Base-by-base conservation (phyloP, 2,329 filamentous ascomycete genomes). In the Fusarium anthophilum region DNA sequence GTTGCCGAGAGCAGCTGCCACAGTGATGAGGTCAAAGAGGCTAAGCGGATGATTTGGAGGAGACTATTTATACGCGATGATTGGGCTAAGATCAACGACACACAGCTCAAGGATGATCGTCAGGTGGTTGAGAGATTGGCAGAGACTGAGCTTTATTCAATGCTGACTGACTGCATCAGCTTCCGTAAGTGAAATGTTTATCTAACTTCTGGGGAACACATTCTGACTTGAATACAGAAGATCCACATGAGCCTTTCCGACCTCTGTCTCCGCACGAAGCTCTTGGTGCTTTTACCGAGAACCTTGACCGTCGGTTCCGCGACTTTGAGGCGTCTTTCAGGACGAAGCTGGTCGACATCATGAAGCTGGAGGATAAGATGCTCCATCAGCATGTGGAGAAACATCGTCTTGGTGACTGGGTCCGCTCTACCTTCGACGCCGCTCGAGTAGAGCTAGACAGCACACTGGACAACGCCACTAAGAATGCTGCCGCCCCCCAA, bases 61-160 rank as follows among this genome's bases (percentile, higher is more conserved):
- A 91, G 96, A 61, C 92, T 94, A 70, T 93, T 93, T 78, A 88
- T 96, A 74, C 90, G 91, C 56, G 95, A 98, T 80, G 90, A 98
- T 79, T 99, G 96, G 96, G 85, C 88, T 32, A 86, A 85, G 66
- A 89, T 97, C 79, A 96, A 96, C 79, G 91, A 94, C 74, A 96
- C 93, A 2, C 90, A 92, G 54, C 87, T 92, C 67, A 92, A 93
- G 79, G 90, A 91, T 64, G 95, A 97, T 78, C 83, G 85, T 7
- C 88, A 93, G 70, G 89, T 94, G 35, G 86, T 91, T 60, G 86
- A 88, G 35, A 85, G 89, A 24, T 83, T 97, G 32, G 85, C 86
- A 38, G 83, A 87, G 64, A 97, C 94, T 8, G 87, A 91, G 35
- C 85, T 94, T 10, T 95, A 91, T 79, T 86, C 85, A 75, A 92